Evolutionary conservation across 2,329 filamentous ascomycete genomes (phyloP), one percentile per base, ranked within the genome.

Genomic region (Alternaria novae-zelandiae): DNA sequence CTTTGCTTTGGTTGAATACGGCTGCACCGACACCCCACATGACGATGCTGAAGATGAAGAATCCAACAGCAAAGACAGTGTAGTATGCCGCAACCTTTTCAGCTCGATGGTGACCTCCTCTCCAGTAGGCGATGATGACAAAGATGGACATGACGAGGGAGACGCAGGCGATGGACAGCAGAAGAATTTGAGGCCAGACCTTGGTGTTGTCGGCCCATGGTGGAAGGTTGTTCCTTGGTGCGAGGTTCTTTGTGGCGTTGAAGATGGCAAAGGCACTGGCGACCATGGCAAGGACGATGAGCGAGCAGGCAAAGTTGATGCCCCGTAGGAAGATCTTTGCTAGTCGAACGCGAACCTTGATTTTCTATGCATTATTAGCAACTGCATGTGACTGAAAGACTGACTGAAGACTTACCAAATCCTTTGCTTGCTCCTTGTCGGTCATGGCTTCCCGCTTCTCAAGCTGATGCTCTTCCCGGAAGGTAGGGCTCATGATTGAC

Each of bases 1-100:
- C 87, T 78, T 90, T 91, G 61, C 89, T 89, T 73, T 91, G 88
- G 78, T 98, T 94, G 74, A 97, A 88, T 60, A 97, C 83, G 62
- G 90, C 93, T 43, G 94, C 94, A 30, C 93, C 94, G 32, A 96
- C 84, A 58, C 90, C 90, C 96, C 96, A 99, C 85, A 99, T 92
- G 75, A 96, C 82, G 80, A 97, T 91, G 79, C 91, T 96, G 81
- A 97, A 90, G 77, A 96, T 90, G 85, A 98, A 98, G 87, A 95
- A 97, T 71, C 89, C 91, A 65, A 97, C 91, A 32, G 94, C 91
- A 79, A 99, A 97, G 73, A 96, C 88, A 47, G 94, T 97, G 83
- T 98, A 98, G 85, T 98, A 99, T 53, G 97, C 90, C 55, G 91
- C 91, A 23, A 96, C 91, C 82, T 97, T 97, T 81, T 97, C 94